A percentile compares a stretch with the other conserved stretches of the same genome.
These are phyloP conservation scores for Monosporascus sp. DNA, from an alignment of 2,329 filamentous ascomycete species.

Conservation along the genomic window DNA sequence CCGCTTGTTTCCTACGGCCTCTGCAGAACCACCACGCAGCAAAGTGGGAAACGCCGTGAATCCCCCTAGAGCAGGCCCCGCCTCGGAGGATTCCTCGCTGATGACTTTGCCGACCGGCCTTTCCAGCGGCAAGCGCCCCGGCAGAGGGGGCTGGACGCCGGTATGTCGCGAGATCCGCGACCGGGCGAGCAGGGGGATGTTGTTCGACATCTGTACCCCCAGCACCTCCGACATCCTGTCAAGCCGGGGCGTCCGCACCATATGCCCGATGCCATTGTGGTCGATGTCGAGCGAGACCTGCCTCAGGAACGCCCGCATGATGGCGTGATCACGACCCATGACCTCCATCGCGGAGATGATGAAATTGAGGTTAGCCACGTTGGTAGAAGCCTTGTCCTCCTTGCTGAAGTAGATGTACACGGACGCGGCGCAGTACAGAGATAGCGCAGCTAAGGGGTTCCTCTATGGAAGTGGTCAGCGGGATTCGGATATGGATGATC, in stretches of 20 bases:
- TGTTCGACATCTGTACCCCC: conserved; percentile 23
- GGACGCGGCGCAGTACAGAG: conserved; percentile 77
- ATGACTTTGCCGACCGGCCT: conserved; percentile 23
- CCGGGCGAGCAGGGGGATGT: conserved; percentile 44
- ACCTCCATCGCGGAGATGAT: conserved; percentile 73
- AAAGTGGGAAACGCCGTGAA: neutral
- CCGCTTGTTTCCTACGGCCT: conserved; percentile 5
- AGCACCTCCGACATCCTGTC: conserved; percentile 27
- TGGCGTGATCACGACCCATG: conserved; percentile 65
- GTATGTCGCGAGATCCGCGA: conserved; percentile 38
- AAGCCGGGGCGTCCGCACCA: conserved; percentile 32
- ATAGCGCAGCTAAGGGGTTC: conserved; percentile 75
- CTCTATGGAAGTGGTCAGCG: conserved; percentile 41
- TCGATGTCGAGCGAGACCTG: conserved; percentile 82
- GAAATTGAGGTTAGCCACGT: conserved; percentile 59
- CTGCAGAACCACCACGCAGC: neutral
- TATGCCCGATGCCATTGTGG: conserved; percentile 34
- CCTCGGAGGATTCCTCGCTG: conserved; percentile 4
- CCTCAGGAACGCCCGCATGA: conserved; percentile 79
- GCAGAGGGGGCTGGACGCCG: conserved; percentile 35
- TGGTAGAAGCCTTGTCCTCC: conserved; percentile 48
- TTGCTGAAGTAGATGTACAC: conserved; percentile 68
- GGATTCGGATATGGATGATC: neutral
- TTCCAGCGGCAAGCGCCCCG: conserved; percentile 38
- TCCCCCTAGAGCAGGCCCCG: neutral